Evolutionary conservation across 306 rosid species (phyloP).

Genomic region (Cicer arietinum): DNA sequence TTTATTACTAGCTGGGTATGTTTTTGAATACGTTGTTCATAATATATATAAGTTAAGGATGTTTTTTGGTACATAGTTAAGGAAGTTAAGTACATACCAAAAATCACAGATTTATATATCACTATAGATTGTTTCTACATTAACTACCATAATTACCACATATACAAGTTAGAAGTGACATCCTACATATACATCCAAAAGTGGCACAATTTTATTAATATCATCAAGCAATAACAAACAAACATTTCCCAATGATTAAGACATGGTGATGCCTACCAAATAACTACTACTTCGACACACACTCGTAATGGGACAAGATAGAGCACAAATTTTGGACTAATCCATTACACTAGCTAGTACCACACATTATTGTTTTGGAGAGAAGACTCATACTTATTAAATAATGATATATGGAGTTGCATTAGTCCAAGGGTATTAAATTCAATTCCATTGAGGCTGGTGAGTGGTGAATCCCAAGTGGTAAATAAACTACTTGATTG

Average conservation of each 20-base stretch:
- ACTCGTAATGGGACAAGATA: constrained; percentile 23
- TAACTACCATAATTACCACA: background rate
- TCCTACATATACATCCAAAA: constrained; percentile 28
- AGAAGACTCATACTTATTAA: background rate
- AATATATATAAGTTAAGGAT: background rate
- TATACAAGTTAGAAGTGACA: constrained; percentile 39
- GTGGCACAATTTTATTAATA: constrained; percentile 31
- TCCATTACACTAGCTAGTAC: constrained; percentile 21
- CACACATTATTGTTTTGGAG: constrained; percentile 35
- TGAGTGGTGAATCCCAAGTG: background rate
- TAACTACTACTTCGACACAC: constrained; percentile 38
- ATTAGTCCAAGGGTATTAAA: background rate
- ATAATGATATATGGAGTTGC: background rate
- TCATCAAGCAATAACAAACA: constrained; percentile 16
- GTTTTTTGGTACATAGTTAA: background rate
- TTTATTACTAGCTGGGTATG: background rate
- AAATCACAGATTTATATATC: background rate
- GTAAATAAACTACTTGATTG: background rate
- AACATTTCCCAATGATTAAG: constrained; percentile 40
- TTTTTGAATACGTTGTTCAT: background rate
- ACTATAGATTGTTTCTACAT: background rate
- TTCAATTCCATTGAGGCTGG: background rate
- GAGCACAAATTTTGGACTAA: constrained; percentile 24
- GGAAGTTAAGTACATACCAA: background rate
- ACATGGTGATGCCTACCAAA: constrained; percentile 44